Conservation (phyloP, 805 yeast genomes). For the Wickerhamiella parazyma region DNA sequence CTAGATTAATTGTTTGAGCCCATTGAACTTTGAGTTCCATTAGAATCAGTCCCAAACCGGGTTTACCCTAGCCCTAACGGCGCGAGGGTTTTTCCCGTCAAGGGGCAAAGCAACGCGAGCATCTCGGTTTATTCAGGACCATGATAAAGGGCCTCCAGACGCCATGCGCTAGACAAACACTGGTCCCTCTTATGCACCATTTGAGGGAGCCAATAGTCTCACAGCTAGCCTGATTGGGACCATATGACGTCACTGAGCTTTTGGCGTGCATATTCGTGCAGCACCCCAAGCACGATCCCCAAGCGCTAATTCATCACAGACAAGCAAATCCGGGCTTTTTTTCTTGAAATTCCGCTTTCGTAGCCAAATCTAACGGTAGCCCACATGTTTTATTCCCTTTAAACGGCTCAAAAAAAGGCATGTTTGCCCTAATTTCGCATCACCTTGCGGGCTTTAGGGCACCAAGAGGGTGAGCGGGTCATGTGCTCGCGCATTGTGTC, state of each 20-base stretch:
- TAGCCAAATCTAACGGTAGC: not conserved
- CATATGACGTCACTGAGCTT: not conserved
- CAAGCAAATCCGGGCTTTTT: not conserved
- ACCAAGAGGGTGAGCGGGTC: not conserved
- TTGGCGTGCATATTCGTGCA: not conserved
- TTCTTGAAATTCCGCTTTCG: too few relatives aligned
- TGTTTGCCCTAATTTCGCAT: not conserved
- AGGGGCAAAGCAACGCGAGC: not conserved
- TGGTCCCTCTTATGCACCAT: not conserved
- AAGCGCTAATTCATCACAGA: not conserved
- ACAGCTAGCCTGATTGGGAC: not conserved
- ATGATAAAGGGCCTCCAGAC: too few relatives aligned
- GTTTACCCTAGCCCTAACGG: not conserved
- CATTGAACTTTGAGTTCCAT: not conserved
- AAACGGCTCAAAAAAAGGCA: not conserved
- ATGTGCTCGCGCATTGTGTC: not conserved
- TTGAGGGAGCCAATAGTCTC: not conserved
- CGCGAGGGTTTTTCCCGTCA: too few relatives aligned
- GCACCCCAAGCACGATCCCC: not conserved
- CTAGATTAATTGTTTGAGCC: not conserved
- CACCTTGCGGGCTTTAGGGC: not conserved
- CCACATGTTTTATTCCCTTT: not conserved
- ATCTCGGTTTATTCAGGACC: too few relatives aligned
- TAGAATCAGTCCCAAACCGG: not conserved
- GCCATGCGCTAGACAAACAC: too few relatives aligned